These are phyloP conservation scores for Trichoderma reesei DNA, from an alignment of 495 filamentous ascomycete species.

Conservation along the genomic window DNA sequence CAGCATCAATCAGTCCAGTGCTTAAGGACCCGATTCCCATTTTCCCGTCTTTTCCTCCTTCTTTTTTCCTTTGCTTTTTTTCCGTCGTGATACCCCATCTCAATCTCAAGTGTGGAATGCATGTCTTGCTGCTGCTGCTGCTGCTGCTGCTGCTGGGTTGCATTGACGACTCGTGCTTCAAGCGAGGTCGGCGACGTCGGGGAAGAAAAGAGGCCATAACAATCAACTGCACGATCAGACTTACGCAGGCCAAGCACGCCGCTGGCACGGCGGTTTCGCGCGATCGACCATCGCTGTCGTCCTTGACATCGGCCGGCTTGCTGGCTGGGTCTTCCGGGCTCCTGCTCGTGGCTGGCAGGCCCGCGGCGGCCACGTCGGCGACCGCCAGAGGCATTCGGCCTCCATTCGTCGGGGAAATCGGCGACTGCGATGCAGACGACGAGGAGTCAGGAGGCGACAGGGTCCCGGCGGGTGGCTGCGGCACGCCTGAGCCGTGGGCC, in stretches of 20 bases:
- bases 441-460: slow-evolving; percentile 2
- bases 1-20: no score
- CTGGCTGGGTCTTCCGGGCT: slow-evolving; percentile 1
- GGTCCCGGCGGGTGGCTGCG: neutral
- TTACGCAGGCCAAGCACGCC: slow-evolving; percentile 11
- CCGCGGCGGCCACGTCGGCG: neutral
- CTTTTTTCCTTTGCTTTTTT: no score
- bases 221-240: neutral
- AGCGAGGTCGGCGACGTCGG: slow-evolving; percentile 1
- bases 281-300: neutral
- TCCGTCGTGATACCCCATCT: no score
- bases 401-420: slow-evolving; percentile 5
- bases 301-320: neutral
- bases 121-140: neutral
- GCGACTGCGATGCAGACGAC: neutral
- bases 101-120: no score
- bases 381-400: neutral
- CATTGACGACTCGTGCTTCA: neutral
- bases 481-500: neutral
- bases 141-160: neutral
- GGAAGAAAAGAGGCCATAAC: no score
- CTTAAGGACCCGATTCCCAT: neutral
- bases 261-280: slow-evolving; percentile 7
- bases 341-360: neutral
- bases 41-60: neutral